phyloP scores from a whole-genome alignment of 371 early-diverging fungal species.

The Mortierella sp. region DNA sequence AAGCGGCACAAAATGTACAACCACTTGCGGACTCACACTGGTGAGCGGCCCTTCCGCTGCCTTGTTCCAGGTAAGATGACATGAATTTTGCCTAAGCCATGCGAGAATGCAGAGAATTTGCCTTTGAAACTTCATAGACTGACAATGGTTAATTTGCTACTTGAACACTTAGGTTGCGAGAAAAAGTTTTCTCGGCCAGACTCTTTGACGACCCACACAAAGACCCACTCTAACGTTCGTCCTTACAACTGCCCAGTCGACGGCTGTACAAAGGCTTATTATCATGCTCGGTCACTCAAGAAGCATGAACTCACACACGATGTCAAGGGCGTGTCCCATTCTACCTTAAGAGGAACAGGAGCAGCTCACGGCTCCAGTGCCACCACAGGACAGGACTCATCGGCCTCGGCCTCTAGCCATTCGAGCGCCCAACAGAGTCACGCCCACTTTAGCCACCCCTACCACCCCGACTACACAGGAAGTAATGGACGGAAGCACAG shows the following conservation, averaged over 20 bases:
- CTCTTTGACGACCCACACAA: conserved; percentile 89
- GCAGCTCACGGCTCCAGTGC: conserved; percentile 24
- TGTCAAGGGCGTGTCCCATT: conserved; percentile 15
- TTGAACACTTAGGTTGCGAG: conserved; percentile 68
- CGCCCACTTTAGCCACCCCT: conserved; percentile 44
- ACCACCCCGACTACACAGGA: conserved; percentile 43
- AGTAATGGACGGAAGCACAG: conserved; percentile 40
- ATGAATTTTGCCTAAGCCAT: neutral
- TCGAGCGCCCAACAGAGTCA: conserved; percentile 18
- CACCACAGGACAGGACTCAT: conserved; percentile 20
- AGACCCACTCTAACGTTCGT: conserved; percentile 85
- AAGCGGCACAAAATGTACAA: conserved; percentile 94
- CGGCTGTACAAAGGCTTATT: conserved; percentile 82
- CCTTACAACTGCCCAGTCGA: conserved; percentile 75
- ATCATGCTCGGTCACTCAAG: conserved; percentile 83
- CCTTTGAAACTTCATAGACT: neutral
- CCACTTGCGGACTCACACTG: conserved; percentile 91
- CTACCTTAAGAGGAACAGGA: conserved; percentile 38
- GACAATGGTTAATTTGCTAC: conserved; percentile 39
- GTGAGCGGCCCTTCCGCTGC: conserved; percentile 80
- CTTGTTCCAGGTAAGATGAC: conserved; percentile 51
- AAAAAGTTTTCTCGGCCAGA: conserved; percentile 92
- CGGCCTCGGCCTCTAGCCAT: neutral
- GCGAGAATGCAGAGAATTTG: neutral
- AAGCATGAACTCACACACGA: conserved; percentile 80